Base-by-base conservation (phyloP, 805 yeast genomes). In the Kodamaea sagamina region DNA sequence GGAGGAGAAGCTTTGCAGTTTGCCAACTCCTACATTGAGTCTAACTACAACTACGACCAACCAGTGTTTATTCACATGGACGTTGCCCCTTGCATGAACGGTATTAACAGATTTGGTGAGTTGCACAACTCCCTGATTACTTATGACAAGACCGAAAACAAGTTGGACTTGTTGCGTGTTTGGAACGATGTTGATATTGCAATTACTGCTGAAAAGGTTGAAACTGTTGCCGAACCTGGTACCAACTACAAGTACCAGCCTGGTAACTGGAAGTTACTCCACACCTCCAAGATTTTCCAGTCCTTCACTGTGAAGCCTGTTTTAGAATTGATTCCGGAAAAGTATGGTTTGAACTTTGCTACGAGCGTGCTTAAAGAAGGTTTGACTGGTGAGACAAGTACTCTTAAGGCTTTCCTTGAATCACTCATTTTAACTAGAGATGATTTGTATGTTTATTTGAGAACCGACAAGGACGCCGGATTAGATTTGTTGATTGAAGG, bases 21-120 rank as follows among this genome's bases (percentile, higher is more conserved):
- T 16, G 72, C 86, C 45, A 85, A 88, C 53, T 52, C 68, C 7
- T 58, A 67, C 32, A 53, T 77, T 18, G 40, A 65, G 6, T 18
- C 48, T 3, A 41, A 51, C 32, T 41, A 47, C 21, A 47, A 47
- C 27, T 17, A 11, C 13, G 47, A 59, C 3, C 53, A 57, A 10
- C 46, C 57, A 11, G 46, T 69, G 12, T 61, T 71, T 0, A 79
- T 90, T 7, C 96, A 90, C 61, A 65, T 88, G 66, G 95, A 86
- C 54, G 82, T 84, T 2, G 78, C 86, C 0, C 75, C 92, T 0
- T 87, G 96, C 55, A 89, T 88, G 93, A 81, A 92, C 1, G 98
- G 98, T 6, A 83, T 82, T 3, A 78, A 90, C 2, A 71, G 79
- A 41, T 92, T 92, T 65, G 83, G 83, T 0, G 84, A 89, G 55